These are phyloP conservation scores for Ambrosiella beaveri DNA, from an alignment of 2,329 filamentous ascomycete species.

Conservation along the genomic window DNA sequence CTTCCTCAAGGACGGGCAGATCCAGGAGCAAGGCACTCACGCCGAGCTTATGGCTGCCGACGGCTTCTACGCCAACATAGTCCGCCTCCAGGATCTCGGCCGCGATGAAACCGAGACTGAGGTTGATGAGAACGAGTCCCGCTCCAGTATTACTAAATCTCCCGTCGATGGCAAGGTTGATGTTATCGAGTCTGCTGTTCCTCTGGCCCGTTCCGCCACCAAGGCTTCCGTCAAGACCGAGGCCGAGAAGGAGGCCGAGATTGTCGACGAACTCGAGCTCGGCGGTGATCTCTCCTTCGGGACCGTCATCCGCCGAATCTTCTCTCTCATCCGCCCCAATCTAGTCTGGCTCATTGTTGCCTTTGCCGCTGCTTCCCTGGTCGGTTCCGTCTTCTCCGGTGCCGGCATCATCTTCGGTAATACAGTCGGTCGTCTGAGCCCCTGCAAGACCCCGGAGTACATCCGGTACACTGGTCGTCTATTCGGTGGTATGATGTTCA, in stretches of 20 bases:
- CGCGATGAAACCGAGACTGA: conserved; percentile 15
- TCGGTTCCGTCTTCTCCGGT: conserved; percentile 35
- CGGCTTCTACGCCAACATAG: conserved; percentile 35
- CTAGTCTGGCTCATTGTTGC: conserved; percentile 24
- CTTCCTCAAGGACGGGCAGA: conserved; percentile 41
- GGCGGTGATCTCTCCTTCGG: conserved; percentile 25
- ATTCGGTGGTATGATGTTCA: conserved; percentile 39
- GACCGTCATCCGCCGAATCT: conserved; percentile 23
- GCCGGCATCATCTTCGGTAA: conserved; percentile 35
- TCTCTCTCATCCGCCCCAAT: conserved; percentile 23
- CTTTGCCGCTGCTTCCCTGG: conserved; percentile 29
- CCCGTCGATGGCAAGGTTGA: conserved; percentile 21
- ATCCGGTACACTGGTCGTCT: conserved; percentile 26
- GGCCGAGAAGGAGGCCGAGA: conserved; percentile 19
- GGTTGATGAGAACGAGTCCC: conserved; percentile 18
- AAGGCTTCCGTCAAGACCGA: conserved; percentile 22
- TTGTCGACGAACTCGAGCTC: conserved; percentile 21
- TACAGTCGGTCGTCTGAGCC: conserved; percentile 28
- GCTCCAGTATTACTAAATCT: conserved; percentile 19
- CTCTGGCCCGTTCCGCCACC: conserved; percentile 22
- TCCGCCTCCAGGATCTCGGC: conserved; percentile 25
- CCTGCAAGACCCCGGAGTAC: conserved; percentile 25
- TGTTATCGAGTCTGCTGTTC: conserved; percentile 20
- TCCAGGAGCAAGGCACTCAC: conserved; percentile 48
- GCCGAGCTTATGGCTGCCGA: conserved; percentile 36